Base-by-base conservation (phyloP, 345 rosid species). In the Ricinus communis region DNA sequence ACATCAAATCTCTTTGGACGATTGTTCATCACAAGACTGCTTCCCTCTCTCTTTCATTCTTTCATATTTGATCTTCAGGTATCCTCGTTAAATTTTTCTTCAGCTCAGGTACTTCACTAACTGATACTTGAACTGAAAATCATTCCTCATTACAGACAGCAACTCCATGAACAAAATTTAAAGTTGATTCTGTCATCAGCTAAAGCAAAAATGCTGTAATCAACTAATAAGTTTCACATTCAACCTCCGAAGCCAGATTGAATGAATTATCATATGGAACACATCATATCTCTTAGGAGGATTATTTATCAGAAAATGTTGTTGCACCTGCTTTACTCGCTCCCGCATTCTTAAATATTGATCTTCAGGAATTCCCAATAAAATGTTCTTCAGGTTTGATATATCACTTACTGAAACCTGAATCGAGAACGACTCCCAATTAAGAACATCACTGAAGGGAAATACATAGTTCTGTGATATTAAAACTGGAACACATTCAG, bases 221-320 rank as follows among this genome's bases (percentile, higher is more conserved):
- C 12, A 43, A 43, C 11, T 43, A 43, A 9, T 2, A 18, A 80
- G 66, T 24, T 73, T 73, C 2, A 84, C 65, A 65, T 87, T 87
- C 73, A 89, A 70, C 76, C 93, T 82, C 33, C 94, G 78, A 25
- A 91, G 85, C 97, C 97, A 89, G 36, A 91, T 66, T 0, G 97
- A 89, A 52, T 89, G 97, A 62, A 89, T 52, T 21, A 83, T 85
- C 97, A 91, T 87, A 50, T 86, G 83, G 65, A 89, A 89, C 28
- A 89, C 83, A 79, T 91, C 97, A 51, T 72, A 89, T 73, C 88
- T 81, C 76, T 71, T 85, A 22, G 95, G 91, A 60, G 97, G 82
- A 66, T 83, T 76, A 72, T 91, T 85, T 22, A 87, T 79, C 74
- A 85, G 45, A 66, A 89, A 87, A 74, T 89, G 95, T 30, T 79